A percentile compares a stretch with the other conserved stretches of the same genome.
phyloP scores from a whole-genome alignment of 129 eudicot species.

The Tagetes patula region DNA sequence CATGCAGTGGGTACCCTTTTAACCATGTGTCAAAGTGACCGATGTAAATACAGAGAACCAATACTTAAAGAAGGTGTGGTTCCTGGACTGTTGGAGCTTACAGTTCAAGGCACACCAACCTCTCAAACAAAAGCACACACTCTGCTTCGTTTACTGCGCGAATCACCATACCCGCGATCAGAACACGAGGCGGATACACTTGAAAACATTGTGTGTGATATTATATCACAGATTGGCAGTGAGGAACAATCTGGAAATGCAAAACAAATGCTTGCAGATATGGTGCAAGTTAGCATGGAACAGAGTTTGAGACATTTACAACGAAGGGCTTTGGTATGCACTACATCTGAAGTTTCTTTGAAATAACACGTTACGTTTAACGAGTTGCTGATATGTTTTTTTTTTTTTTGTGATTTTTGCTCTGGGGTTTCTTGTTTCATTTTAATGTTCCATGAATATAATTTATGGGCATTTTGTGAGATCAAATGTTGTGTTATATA shows the following conservation, averaged over 20 bases:
- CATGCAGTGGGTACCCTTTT: constrained; percentile 90
- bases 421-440: not conserved
- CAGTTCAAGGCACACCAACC: constrained; percentile 81
- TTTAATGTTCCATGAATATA: constrained; percentile 27
- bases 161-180: constrained; percentile 75
- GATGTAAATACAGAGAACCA: constrained; percentile 76
- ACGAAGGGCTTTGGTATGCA: constrained; percentile 83
- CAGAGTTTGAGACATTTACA: constrained; percentile 86
- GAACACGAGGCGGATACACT: constrained; percentile 66
- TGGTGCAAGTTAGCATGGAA: constrained; percentile 99
- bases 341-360: constrained; percentile 61
- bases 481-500: constrained; percentile 11
- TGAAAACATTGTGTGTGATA: constrained; percentile 76
- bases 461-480: constrained; percentile 37
- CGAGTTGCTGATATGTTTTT: not conserved
- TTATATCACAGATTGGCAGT: constrained; percentile 77
- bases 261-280: constrained; percentile 87
- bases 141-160: constrained; percentile 66
- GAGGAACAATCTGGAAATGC: constrained; percentile 94
- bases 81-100: constrained; percentile 91
- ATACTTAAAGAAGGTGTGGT: constrained; percentile 94
- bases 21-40: constrained; percentile 69
- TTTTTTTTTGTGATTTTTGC: not conserved
- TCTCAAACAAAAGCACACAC: constrained; percentile 72
- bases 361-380: constrained; percentile 32